Conservation (phyloP, 139 green algal genomes). For the Axilococcus clingmanii region DNA sequence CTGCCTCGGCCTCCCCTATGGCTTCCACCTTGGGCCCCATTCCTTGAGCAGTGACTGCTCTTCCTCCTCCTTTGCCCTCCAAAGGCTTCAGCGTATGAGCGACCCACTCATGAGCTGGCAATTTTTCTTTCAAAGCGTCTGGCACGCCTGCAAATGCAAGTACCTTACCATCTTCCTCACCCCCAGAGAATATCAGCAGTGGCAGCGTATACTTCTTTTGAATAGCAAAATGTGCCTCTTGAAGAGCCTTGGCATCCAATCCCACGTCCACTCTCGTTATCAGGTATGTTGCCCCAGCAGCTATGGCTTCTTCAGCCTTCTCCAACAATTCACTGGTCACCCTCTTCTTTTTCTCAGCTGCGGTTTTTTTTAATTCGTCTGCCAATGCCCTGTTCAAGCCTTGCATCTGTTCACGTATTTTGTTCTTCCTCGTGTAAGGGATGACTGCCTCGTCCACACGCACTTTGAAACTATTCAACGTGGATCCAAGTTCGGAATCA, state of each 20-base stretch:
- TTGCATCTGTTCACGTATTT: conserved; percentile 52
- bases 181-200: conserved; percentile 49
- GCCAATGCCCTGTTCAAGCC: conserved; percentile 52
- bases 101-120: conserved; percentile 56
- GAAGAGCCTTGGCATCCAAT: conserved; percentile 59
- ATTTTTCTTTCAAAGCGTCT: conserved; percentile 33
- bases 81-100: conserved; percentile 45
- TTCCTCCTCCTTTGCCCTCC: conserved; percentile 90
- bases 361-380: conserved; percentile 62
- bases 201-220: conserved; percentile 46
- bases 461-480: conserved; percentile 43
- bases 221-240: conserved; percentile 51
- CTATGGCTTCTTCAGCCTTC: conserved; percentile 11
- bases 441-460: conserved; percentile 57
- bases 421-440: conserved; percentile 54
- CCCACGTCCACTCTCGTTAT: conserved; percentile 46
- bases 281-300: conserved; percentile 19
- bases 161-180: conserved; percentile 57
- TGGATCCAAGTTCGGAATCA: conserved; percentile 28
- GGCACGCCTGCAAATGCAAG: conserved; percentile 67
- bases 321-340: conserved; percentile 33
- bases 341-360: conserved; percentile 56
- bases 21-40: conserved; percentile 47
- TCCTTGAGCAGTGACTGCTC: conserved; percentile 68
- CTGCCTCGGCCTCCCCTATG: conserved; percentile 15